Evolutionary conservation across 2,329 filamentous ascomycete genomes (phyloP), one percentile per base, ranked within the genome.

Genomic region (Metarhizium album): DNA sequence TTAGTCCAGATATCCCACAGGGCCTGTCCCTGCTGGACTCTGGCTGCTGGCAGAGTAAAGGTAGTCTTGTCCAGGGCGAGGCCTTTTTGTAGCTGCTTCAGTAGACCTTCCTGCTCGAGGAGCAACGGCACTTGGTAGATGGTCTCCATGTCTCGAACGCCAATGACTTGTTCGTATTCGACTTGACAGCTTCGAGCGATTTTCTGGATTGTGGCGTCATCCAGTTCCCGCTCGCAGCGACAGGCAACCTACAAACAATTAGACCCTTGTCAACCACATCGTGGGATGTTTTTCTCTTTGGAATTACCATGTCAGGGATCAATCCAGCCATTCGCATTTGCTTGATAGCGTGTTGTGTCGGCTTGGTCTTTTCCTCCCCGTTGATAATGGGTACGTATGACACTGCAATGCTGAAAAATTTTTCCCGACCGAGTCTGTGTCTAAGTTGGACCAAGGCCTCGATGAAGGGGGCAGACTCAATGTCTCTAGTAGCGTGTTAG

Each of bases 301-400:
- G 3, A 33, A 71, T 53, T 70, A 86, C 82, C 65, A 93, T 64
- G 59, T 87, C 83, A 2, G 84, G 84, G 53, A 75, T 79, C 50
- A 88, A 70, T 63, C 90, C 90, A 55, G 87, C 85, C 63, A 86
- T 90, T 55, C 91, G 84, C 55, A 90, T 83, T 60, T 86, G 82
- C 63, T 84, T 84, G 61, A 97, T 89, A 24, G 91, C 88, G 61
- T 88, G 82, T 67, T 98, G 93, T 0, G 93, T 98, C 0, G 93
- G 93, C 73, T 97, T 97, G 9, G 90, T 97, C 80, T 97, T 97
- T 68, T 95, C 83, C 74, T 97, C 78, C 42, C 78, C 77, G 52
- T 77, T 58, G 27, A 78, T 1, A 29, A 54, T 49, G 31, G 90
- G 93, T 33, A 97, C 84, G 60, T 90, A 87, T 4, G 86, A 90